Evolutionary conservation across 352 stramenopile genomes (phyloP).

Genomic region (Bremia lactucae): DNA sequence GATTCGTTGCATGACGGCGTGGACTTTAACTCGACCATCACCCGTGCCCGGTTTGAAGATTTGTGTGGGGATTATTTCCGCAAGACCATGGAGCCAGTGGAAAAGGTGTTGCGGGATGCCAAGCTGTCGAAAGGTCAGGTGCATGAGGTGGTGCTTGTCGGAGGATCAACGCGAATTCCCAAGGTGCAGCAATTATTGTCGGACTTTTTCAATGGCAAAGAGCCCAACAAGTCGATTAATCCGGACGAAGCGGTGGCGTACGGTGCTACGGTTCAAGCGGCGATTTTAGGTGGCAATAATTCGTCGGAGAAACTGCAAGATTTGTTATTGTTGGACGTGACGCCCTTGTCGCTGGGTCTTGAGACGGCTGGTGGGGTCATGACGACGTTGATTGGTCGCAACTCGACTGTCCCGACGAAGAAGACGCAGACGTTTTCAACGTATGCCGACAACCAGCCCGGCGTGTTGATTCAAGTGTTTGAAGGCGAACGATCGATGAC

Average conservation of each 20-base stretch:
- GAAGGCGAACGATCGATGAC: constrained; percentile 83
- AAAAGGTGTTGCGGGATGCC: constrained; percentile 49
- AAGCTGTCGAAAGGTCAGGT: constrained; percentile 59
- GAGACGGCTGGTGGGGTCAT: constrained; percentile 86
- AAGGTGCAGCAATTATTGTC: constrained; percentile 55
- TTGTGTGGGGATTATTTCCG: constrained; percentile 77
- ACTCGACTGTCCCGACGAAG: constrained; percentile 80
- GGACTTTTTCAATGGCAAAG: constrained; percentile 42
- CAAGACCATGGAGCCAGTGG: constrained; percentile 70
- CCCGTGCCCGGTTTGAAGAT: constrained; percentile 89
- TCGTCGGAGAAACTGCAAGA: constrained; percentile 74
- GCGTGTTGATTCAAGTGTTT: constrained; percentile 79
- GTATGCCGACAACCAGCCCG: constrained; percentile 75
- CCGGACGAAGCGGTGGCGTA: constrained; percentile 75
- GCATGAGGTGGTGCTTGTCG: constrained; percentile 47
- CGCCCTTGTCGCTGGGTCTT: constrained; percentile 79
- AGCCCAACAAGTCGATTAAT: constrained; percentile 63
- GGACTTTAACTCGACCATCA: constrained; percentile 91
- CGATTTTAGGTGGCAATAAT: constrained; percentile 68
- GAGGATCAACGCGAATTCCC: constrained; percentile 48
- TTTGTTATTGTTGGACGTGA: constrained; percentile 85
- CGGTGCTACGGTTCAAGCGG: constrained; percentile 54
- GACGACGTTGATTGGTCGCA: constrained; percentile 81
- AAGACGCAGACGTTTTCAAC: constrained; percentile 64
- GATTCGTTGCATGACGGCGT: constrained; percentile 92